Percentiles rank a stretch among this genome's conserved stretches.
These are phyloP conservation scores for Xerocomus nothofagi DNA, from an alignment of 1,284 basidiomycete genomes.

Conservation along the genomic window DNA sequence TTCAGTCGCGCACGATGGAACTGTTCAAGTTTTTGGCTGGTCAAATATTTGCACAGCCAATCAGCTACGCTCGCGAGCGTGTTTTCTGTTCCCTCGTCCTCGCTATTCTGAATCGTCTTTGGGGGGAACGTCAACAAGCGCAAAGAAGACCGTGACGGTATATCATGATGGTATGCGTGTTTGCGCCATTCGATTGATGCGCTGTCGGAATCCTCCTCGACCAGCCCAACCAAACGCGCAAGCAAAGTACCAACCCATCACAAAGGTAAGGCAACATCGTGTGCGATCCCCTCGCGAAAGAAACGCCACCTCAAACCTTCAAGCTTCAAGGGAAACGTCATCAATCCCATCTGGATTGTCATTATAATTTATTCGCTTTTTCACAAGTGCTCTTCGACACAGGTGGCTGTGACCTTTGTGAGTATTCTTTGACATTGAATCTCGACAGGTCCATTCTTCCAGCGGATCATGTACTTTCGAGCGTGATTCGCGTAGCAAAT, in stretches of 20 bases:
- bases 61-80: conserved; percentile 10
- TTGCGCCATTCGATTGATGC: conserved; percentile 31
- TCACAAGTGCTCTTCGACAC: conserved; percentile 42
- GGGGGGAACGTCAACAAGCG: conserved; percentile 33
- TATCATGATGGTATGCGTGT: conserved; percentile 41
- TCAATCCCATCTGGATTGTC: background rate
- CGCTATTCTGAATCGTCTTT: background rate
- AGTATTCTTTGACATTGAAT: background rate
- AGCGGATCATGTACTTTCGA: conserved; percentile 31
- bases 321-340: conserved; percentile 13
- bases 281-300: conserved; percentile 39
- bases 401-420: conserved; percentile 31
- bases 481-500: conserved; percentile 35
- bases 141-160: conserved; percentile 33
- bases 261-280: conserved; percentile 25
- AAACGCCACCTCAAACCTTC: conserved; percentile 38
- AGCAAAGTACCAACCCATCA: conserved; percentile 17
- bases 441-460: conserved; percentile 11
- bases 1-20: background rate
- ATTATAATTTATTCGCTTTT: conserved; percentile 1
- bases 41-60: background rate
- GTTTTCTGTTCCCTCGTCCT: conserved; percentile 1
- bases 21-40: background rate
- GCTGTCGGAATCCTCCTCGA: conserved; percentile 3
- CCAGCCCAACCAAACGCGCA: conserved; percentile 4